Evolutionary conservation across 352 stramenopile genomes (phyloP), one percentile per base, ranked within the genome.

Genomic region (Globisporangium alternatum): DNA sequence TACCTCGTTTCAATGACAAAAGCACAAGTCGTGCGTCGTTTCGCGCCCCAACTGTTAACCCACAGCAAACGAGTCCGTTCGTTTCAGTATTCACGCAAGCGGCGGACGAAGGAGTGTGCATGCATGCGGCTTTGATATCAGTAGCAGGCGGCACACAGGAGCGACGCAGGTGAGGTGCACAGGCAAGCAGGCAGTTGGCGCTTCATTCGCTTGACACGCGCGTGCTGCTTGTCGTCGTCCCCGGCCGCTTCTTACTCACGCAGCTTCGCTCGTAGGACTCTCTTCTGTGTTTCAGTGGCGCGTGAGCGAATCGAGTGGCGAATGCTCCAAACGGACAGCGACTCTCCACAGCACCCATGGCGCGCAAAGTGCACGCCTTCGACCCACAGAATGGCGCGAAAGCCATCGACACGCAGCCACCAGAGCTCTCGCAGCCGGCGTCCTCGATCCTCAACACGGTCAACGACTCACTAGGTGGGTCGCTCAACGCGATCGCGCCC

Each of bases 391-490:
- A 45, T 12, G 44, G 21, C 2, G 31, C 39, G 7, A 61, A 64
- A 33, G 64, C 53, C 8, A 8, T 45, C 56, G 9, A n/a, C 37
- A 19, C 56, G 43, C 8, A 35, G 31, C 45, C 31, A 15, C 30
- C 15, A 10, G 37, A 21, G 22, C 25, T 25, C 1, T 13, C 10
- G 28, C 60, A 28, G 19, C 43, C 8, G 48, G 37, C 22, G 30
- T 44, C 51, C 33, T 63, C 52, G 17, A 62, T 56, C 3, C 54
- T 56, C 30, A 22, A 67, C 21, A 72, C 75, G 2, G 66, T 81
- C 3, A 72, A 71, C 45, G 75, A 88, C 56, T 48, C 67, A 10
- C 51, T 78, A 2, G 74, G 72, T 30, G 69, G 66, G 30, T 85
- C 79, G 13, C 12, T 76, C 5, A 62, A 68, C 33, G 63, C 73